Evolutionary conservation across 1,284 basidiomycete genomes (phyloP), one percentile per base, ranked within the genome.

Genomic region (Lignosus rhinocerotis): DNA sequence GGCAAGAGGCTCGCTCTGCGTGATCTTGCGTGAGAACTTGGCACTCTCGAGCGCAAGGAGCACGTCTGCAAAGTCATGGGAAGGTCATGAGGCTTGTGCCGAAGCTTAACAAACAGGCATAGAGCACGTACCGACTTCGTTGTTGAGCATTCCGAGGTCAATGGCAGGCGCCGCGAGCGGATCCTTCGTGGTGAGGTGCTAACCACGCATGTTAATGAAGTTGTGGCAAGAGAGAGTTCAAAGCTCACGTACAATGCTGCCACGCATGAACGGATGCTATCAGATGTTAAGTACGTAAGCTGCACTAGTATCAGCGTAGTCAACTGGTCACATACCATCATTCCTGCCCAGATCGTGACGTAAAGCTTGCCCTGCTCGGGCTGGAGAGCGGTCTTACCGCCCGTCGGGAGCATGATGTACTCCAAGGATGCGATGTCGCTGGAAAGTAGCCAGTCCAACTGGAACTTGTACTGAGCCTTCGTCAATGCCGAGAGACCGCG

Each of bases 331-430:
- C 51, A 16, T 16, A 59, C 57, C 57, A 55, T 54, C 5, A 55
- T 46, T 7, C 42, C 52, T 6, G n/a, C 8, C 45, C 39, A 46
- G 11, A 61, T 25, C 1, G 56, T 55, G 36, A 61, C 41, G 25
- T 58, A 61, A 2, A 45, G 41, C 16, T 44, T 17, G 16, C 39
- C 41, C 3, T 49, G 53, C 1, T 30, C 51, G 7, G 56, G 53
- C 25, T 16, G 25, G 19, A 54, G 11, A 30, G 45, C 32, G 19
- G 60, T 57, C 32, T 34, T 10, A 9, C 44, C 45, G n/a, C 53
- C 51, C n/a, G 54, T 51, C 6, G 61, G 51, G 41, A 46, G 51
- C 47, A 59, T 38, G n/a, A 62, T 50, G 12, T 54, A 46, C 54
- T 62, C 60, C 11, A 51, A 14, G 21, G 50, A 39, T 12, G 53